Base-by-base conservation (phyloP, 2,329 filamentous ascomycete genomes). In the Aspergillaceae sp. region DNA sequence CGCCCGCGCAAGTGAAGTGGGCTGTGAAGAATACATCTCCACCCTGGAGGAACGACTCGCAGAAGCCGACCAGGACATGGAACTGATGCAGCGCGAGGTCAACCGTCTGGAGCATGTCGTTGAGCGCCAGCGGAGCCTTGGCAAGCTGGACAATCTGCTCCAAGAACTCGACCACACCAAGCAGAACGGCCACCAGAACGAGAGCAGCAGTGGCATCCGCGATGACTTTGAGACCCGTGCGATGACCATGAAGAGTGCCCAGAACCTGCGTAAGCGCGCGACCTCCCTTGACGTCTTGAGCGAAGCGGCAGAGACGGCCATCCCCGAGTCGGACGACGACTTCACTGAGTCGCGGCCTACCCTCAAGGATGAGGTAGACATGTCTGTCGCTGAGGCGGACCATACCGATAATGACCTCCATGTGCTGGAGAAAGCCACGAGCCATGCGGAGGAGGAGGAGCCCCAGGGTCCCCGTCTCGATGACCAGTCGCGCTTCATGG, bases 51-150 rank as follows among this genome's bases (percentile, higher is more conserved):
- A 97, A 69, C 85, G 91, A 26, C 78, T 98, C 6, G 92, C 92
- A 0, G 92, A 98, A 67, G 85, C 91, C 2, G 92, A 98, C 59
- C 91, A 97, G 65, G 92, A 98, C 62, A 82, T 87, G 53, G 92
- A 97, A 64, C 73, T 96, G 50, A 96, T 98, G 91, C 89, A 95
- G 65, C 87, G 91, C 33, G 92, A 98, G 61, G 87, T 98, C 52
- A 87, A 96, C 59, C 82, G 91, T 32, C 75, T 98, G 8, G 92
- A 97, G 67, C 87, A 95, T 65, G 88, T 98, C 5, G 82, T 98
- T 43, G 91, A 97, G 66, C 86, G 94, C 42, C 92, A 98, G 66
- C 80, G 92, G 49, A 96, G 90, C 63, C 79, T 98, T 3, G 92
- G 92, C 36, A 94, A 96, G 66, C 78, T 98, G 3, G 92, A 98